phyloP scores from a whole-genome alignment of 2,329 filamentous ascomycete species.

The Pochonia chlamydosporia region DNA sequence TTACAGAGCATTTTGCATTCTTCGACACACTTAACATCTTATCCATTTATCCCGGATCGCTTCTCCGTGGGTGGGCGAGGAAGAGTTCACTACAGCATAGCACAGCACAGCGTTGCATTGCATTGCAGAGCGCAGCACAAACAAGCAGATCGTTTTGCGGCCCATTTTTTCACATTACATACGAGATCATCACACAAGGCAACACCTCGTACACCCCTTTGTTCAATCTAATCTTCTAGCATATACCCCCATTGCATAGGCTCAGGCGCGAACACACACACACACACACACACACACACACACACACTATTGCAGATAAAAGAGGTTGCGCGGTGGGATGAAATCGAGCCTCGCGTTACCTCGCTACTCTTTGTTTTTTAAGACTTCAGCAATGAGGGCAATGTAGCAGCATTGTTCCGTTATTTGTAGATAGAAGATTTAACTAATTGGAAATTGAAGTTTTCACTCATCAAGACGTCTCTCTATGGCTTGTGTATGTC shows the following conservation, averaged over 20 bases:
- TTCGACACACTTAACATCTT: neutral
- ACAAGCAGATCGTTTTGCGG: neutral
- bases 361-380: slow-evolving; percentile 1
- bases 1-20: neutral
- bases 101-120: neutral
- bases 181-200: neutral
- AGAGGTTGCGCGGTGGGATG: neutral
- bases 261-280: slow-evolving; percentile 19
- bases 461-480: neutral
- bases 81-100: neutral
- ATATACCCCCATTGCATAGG: slow-evolving; percentile 30
- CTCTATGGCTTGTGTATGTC: neutral
- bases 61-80: neutral
- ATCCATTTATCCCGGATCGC: neutral
- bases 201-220: slow-evolving; percentile 5
- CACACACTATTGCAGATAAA: neutral
- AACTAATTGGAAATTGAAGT: neutral
- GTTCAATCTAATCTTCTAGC: slow-evolving; percentile 23
- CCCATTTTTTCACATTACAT: too few relatives aligned
- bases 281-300: slow-evolving; percentile 24
- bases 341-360: neutral
- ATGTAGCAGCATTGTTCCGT: neutral
- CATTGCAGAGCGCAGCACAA: neutral
- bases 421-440: neutral
- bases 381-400: slow-evolving; percentile 8